Conservation (phyloP, 2,329 filamentous ascomycete species). For the Aureobasidium sp. region DNA sequence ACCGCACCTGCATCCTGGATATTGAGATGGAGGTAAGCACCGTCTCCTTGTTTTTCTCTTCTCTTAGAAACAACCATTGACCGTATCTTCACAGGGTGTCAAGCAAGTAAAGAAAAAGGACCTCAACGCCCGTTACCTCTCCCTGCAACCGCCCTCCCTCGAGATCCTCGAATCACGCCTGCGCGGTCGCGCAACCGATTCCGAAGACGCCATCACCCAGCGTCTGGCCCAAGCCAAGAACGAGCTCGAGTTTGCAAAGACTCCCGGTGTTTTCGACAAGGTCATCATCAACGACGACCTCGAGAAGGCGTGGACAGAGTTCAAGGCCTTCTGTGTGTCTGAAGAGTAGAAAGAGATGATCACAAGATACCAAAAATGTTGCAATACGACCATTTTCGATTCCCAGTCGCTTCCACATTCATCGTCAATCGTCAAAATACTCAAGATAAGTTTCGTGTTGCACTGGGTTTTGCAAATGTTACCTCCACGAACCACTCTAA, state of each 20-base stretch:
- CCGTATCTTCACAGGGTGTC: conserved; percentile 50
- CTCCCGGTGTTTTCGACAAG: conserved; percentile 56
- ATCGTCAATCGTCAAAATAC: background rate
- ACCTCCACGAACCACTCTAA: background rate
- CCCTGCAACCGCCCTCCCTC: conserved; percentile 70
- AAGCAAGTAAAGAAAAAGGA: conserved; percentile 79
- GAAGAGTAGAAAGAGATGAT: conserved; percentile 15
- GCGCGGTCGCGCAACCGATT: conserved; percentile 68
- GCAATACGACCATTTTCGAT: background rate
- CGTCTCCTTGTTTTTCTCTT: background rate
- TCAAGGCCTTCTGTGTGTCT: conserved; percentile 29
- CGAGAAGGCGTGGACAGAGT: conserved; percentile 46
- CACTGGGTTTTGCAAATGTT: too few relatives aligned
- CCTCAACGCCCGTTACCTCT: conserved; percentile 71
- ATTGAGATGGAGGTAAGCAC: conserved; percentile 83
- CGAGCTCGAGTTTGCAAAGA: conserved; percentile 65
- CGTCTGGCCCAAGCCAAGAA: conserved; percentile 61
- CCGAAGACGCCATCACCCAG: conserved; percentile 60
- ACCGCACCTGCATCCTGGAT: conserved; percentile 72
- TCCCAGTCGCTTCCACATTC: too few relatives aligned
- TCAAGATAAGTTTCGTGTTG: background rate
- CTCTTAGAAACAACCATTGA: background rate
- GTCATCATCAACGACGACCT: conserved; percentile 59
- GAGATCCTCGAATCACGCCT: conserved; percentile 66
- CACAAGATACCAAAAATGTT: background rate